A percentile compares a stretch with the other conserved stretches of the same genome.
Evolutionary conservation across 192 early-diverging fungal genomes (phyloP).

Genomic region (Kickxella alabastrina): DNA sequence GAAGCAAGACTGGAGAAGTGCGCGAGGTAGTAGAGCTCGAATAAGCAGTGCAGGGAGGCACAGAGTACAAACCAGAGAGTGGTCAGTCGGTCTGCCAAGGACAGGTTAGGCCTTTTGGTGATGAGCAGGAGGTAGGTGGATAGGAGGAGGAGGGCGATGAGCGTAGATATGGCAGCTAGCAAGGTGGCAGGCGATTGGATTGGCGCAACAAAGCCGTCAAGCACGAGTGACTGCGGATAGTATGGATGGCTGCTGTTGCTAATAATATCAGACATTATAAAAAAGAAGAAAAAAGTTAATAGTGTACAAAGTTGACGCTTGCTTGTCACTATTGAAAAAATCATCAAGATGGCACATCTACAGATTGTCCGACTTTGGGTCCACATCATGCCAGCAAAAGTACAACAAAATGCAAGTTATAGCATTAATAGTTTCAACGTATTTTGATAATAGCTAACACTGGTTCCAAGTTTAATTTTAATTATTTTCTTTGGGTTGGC

Average conservation of each 20-base stretch:
- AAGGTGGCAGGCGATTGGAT: conserved; percentile 6
- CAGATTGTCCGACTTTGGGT: too few relatives aligned
- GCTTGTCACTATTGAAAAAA: too few relatives aligned
- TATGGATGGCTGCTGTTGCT: conserved; percentile 38
- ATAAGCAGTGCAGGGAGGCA: conserved; percentile 56
- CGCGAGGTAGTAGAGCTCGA: conserved; percentile 65
- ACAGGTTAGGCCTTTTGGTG: not conserved
- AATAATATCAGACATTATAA: not conserved
- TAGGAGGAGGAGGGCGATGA: conserved; percentile 8
- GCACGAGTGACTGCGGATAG: conserved; percentile 27
- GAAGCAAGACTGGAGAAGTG: conserved; percentile 48
- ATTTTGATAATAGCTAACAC: too few relatives aligned
- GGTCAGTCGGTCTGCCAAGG: conserved; percentile 29
- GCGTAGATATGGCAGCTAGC: conserved; percentile 10
- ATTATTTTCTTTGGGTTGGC: too few relatives aligned
- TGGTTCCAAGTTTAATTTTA: too few relatives aligned
- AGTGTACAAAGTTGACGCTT: too few relatives aligned
- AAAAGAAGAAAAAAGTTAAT: too few relatives aligned
- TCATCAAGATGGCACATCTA: too few relatives aligned
- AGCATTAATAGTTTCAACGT: too few relatives aligned
- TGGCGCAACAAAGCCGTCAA: conserved; percentile 28
- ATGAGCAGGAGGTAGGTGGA: not conserved
- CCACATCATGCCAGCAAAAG: not conserved
- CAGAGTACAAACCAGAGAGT: conserved; percentile 63
- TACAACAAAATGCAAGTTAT: not conserved